Conservation (phyloP, 305 asterid genomes). For the Solanum hybrid region DNA sequence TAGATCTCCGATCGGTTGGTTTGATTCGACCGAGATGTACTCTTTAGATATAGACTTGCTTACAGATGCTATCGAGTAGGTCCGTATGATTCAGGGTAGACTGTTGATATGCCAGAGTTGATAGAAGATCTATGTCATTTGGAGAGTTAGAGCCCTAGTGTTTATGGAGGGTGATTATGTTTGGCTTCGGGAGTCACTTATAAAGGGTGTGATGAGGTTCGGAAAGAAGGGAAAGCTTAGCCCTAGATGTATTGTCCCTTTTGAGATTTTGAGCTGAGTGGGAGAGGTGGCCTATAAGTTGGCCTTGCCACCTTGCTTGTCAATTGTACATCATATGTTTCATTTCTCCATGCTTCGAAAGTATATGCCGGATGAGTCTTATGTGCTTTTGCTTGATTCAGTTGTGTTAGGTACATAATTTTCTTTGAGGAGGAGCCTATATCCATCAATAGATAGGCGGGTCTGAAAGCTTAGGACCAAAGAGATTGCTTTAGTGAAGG, state of each 20-base stretch:
- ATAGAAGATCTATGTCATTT: background rate
- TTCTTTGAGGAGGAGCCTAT: no score
- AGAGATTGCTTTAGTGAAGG: background rate
- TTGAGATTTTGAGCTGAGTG: background rate
- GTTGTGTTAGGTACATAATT: background rate
- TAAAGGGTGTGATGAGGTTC: background rate
- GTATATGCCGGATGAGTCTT: background rate
- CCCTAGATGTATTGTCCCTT: background rate
- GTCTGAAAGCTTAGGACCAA: no score
- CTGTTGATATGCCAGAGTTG: background rate
- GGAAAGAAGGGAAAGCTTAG: background rate
- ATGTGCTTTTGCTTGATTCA: background rate
- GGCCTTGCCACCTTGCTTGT: background rate
- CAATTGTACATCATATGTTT: background rate
- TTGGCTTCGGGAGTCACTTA: background rate
- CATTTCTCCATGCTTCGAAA: background rate
- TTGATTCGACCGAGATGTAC: background rate
- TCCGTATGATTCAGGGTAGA: background rate
- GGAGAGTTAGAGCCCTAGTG: background rate
- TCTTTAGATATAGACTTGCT: no score
- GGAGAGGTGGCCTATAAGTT: background rate
- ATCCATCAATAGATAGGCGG: background rate
- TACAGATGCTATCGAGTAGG: background rate
- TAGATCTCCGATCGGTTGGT: background rate
- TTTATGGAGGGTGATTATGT: background rate